Conservation (phyloP, 495 filamentous ascomycete genomes). For the Xylaria castorea region DNA sequence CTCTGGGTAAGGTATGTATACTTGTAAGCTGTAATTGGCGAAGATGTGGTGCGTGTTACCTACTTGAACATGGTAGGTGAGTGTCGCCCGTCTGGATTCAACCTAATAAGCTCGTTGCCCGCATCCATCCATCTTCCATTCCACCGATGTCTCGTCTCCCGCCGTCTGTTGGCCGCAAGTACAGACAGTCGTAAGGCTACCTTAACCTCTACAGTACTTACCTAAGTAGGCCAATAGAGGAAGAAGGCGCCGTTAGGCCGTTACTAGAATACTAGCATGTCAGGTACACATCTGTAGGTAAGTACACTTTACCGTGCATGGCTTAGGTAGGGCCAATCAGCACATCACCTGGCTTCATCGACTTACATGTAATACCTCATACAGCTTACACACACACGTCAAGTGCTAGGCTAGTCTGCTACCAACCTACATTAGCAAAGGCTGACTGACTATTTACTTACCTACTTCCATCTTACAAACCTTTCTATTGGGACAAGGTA, state of each 20-base stretch:
- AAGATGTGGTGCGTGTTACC: neutral
- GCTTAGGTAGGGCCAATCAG: conserved; percentile 4
- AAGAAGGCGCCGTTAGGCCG: conserved; percentile 9
- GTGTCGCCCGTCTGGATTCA: neutral
- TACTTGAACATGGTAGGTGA: neutral
- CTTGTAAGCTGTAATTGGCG: neutral
- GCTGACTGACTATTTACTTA: neutral
- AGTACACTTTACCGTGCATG: conserved; percentile 15
- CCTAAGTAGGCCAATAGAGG: neutral
- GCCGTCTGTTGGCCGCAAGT: conserved; percentile 2
- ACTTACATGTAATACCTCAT: conserved; percentile 5
- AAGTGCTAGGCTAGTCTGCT: neutral
- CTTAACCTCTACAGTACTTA: too few species aligned
- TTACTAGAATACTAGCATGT: conserved; percentile 6
- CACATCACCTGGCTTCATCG: conserved; percentile 1
- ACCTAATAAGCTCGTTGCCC: neutral
- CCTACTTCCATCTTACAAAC: neutral
- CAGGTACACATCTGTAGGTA: neutral
- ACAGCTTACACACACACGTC: neutral
- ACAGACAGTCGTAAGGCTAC: neutral
- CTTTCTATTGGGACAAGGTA: neutral
- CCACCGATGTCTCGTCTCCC: conserved; percentile 12
- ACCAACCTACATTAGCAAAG: neutral
- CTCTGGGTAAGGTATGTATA: conserved; percentile 3
- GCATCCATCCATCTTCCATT: neutral